phyloP scores from a whole-genome alignment of 371 early-diverging fungal species.

The Actinomucor elegans region DNA sequence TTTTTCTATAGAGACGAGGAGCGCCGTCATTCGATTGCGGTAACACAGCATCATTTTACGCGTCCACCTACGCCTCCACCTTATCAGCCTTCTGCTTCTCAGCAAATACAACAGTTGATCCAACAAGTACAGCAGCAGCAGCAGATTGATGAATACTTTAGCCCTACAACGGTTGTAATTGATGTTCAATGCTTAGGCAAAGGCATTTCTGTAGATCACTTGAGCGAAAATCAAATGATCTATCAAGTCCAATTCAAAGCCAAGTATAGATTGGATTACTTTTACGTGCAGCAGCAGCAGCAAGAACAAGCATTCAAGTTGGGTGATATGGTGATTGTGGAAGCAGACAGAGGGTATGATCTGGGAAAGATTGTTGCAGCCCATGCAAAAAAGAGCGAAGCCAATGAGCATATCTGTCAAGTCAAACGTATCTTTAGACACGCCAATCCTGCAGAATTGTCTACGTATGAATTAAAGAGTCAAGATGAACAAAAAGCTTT shows the following conservation, averaged over 20 bases:
- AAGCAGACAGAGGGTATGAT: conserved; percentile 96
- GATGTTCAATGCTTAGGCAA: conserved; percentile 31
- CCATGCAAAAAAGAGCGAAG: conserved; percentile 21
- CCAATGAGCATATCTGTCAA: too few species aligned
- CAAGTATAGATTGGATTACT: conserved; percentile 75
- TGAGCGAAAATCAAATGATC: conserved; percentile 44
- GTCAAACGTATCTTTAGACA: conserved; percentile 88
- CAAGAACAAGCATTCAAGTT: not conserved
- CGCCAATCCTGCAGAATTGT: conserved; percentile 78
- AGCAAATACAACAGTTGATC: not conserved
- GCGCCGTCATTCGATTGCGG: conserved; percentile 13
- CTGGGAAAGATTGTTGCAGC: conserved; percentile 81
- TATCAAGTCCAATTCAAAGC: conserved; percentile 88
- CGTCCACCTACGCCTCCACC: conserved; percentile 7
- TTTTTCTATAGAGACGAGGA: not conserved
- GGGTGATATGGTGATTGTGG: conserved; percentile 85
- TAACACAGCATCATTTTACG: not conserved
- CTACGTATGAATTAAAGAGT: conserved; percentile 66
- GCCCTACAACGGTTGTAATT: not conserved
- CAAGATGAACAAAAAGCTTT: conserved; percentile 91
- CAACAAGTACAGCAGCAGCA: conserved; percentile 9
- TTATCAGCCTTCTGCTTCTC: not conserved
- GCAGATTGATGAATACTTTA: conserved; percentile 16
- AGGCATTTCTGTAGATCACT: conserved; percentile 39
- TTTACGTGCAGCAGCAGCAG: conserved; percentile 57